A percentile compares a stretch with the other conserved stretches of the same genome.
Conservation (phyloP, 2,329 filamentous ascomycete species). For the Aspergillus nomiae region DNA sequence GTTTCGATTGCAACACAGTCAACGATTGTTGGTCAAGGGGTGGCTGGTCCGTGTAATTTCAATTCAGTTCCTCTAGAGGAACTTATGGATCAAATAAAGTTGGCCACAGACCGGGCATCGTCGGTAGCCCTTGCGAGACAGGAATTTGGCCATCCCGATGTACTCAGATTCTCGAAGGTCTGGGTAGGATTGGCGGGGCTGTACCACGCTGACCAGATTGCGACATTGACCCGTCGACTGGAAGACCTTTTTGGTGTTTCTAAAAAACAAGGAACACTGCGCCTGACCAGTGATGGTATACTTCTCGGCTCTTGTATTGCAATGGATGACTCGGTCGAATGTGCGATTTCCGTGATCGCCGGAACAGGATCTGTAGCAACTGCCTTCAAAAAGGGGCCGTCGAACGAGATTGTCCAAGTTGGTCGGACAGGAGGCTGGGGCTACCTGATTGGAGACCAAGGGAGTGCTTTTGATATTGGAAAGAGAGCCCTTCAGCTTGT, state of each 20-base stretch:
- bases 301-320: constrained; percentile 35
- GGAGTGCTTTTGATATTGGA: constrained; percentile 46
- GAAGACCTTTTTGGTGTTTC: constrained; percentile 29
- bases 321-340: constrained; percentile 14
- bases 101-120: not conserved
- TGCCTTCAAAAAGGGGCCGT: constrained; percentile 31
- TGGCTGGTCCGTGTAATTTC: constrained; percentile 44
- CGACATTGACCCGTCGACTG: constrained; percentile 29
- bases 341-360: constrained; percentile 42
- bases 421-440: constrained; percentile 50
- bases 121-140: not conserved
- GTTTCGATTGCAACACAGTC: constrained; percentile 35
- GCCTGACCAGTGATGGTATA: constrained; percentile 45
- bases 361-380: constrained; percentile 50
- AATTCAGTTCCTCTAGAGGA: constrained; percentile 8
- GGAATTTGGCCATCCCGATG: not conserved
- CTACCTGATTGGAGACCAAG: constrained; percentile 48
- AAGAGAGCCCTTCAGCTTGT: constrained; percentile 37
- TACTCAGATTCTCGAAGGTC: constrained; percentile 15
- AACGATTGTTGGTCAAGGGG: constrained; percentile 31
- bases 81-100: constrained; percentile 12
- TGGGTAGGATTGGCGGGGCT: constrained; percentile 48
- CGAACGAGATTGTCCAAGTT: constrained; percentile 24
- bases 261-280: constrained; percentile 21
- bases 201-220: constrained; percentile 36